These are phyloP conservation scores for Cerioporus squamosus DNA, from an alignment of 1,284 basidiomycete genomes.

Conservation along the genomic window DNA sequence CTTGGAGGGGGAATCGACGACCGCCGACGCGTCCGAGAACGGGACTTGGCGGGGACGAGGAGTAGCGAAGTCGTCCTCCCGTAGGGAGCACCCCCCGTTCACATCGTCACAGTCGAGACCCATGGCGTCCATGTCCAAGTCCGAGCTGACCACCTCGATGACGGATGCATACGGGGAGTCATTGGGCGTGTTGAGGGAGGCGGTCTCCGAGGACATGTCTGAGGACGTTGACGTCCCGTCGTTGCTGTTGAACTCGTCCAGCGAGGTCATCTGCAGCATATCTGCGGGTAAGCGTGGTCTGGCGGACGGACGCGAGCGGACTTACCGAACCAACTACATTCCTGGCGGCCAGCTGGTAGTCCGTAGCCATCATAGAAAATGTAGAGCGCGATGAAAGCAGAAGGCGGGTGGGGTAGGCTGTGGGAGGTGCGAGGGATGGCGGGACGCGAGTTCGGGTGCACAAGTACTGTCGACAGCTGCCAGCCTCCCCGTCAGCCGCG, in stretches of 20 bases:
- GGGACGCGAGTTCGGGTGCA: background rate
- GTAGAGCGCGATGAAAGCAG: background rate
- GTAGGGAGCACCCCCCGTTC: background rate
- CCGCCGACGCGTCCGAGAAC: background rate
- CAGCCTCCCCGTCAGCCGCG: background rate
- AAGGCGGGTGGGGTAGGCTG: background rate
- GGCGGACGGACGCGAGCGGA: no score
- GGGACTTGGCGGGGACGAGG: background rate
- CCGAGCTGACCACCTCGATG: constrained; percentile 1
- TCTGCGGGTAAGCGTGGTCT: no score
- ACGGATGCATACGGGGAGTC: background rate
- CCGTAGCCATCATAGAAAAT: no score
- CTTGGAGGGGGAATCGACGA: background rate
- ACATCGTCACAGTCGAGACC: background rate
- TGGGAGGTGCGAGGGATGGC: background rate
- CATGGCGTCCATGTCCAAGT: constrained; percentile 2
- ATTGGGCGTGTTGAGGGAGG: background rate
- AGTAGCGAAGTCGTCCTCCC: background rate
- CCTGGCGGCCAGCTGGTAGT: no score
- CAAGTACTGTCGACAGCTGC: background rate
- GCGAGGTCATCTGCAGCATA: background rate
- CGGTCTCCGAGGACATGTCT: background rate
- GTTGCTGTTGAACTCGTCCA: background rate
- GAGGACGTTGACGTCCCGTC: background rate
- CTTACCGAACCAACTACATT: no score